Evolutionary conservation across 139 green algal genomes (phyloP), one percentile per base, ranked within the genome.

Genomic region (Chlamydomonas sphaeroides): DNA sequence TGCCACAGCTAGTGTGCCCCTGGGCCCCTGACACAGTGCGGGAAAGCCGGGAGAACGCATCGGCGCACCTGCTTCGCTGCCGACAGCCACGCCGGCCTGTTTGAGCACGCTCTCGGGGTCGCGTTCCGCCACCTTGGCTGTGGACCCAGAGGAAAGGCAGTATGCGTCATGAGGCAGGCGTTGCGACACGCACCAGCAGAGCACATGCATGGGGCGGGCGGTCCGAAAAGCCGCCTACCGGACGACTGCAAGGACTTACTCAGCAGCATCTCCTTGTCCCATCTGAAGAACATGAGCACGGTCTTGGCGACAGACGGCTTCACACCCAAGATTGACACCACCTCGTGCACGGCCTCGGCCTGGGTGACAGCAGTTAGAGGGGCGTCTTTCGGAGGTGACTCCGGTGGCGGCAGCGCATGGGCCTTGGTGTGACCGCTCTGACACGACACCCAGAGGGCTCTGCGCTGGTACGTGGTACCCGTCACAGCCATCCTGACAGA

Each of bases 271-370:
- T 95, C 92, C 59, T 87, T 88, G 84, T 92, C 81, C 93, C 93
- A 96, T 35, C 84, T 85, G 74, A 95, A 96, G 69, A 88, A 87
- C 65, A 94, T 96, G 3, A 96, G 92, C 62, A 96, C 88, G 4
- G 85, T 85, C n/a, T 93, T 88, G 26, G 93, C 91, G 10, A 84
- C 85, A 2, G 85, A 87, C 8, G 72, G 81, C 70, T 65, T 88
- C 79, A 87, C 95, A 41, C 89, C 88, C 56, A 96, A 85, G 32
- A 96, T 93, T n/a, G 65, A 61, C 23, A 86, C 77, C 1, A 96
- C 91, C 4, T 90, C 62, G 1, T 75, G 63, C 26, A 96, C 86
- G 10, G 90, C 90, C 66, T 93, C 77, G 7, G 83, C 82, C 92
- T 96, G 92, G 74, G 72, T 33, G 38, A 1, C 4, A n/a, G n/a